Evolutionary conservation across 495 filamentous ascomycete species (phyloP).

Genomic region (Amorphotheca resinae): DNA sequence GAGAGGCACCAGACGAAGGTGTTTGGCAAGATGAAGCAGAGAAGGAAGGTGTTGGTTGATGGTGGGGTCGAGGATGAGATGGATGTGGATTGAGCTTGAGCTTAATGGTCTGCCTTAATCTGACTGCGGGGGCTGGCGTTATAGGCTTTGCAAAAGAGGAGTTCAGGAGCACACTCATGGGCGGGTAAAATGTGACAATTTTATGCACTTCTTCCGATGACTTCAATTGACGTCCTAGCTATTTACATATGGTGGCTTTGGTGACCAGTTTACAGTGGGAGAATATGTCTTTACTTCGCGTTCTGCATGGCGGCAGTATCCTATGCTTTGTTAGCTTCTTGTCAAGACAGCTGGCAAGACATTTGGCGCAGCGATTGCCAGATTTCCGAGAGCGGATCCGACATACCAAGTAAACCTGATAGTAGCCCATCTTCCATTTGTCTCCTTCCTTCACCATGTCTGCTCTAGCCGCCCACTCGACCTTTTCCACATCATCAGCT

Average conservation of each 20-base stretch:
- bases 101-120: neutral
- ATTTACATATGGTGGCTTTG: too few species aligned
- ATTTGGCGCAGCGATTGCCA: neutral
- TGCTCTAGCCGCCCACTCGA: constrained; percentile 44
- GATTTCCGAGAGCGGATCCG: neutral
- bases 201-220: neutral
- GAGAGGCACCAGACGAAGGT: constrained; percentile 34
- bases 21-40: constrained; percentile 46
- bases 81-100: constrained; percentile 49
- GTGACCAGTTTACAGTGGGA: too few species aligned
- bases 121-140: constrained; percentile 13
- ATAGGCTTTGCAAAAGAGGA: constrained; percentile 11
- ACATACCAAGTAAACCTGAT: constrained; percentile 55
- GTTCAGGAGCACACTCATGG: constrained; percentile 7
- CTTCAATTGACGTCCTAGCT: too few species aligned
- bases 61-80: constrained; percentile 50
- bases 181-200: too few species aligned
- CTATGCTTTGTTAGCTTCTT: constrained; percentile 2
- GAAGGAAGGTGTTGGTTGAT: constrained; percentile 50
- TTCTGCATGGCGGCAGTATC: constrained; percentile 17
- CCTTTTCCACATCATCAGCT: constrained; percentile 8
- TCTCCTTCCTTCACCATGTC: constrained; percentile 35
- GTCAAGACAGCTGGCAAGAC: too few species aligned
- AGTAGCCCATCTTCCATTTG: constrained; percentile 44
- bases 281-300: constrained; percentile 12